These are phyloP conservation scores for Extremus antarcticus DNA, from an alignment of 495 filamentous ascomycete species.

Conservation along the genomic window DNA sequence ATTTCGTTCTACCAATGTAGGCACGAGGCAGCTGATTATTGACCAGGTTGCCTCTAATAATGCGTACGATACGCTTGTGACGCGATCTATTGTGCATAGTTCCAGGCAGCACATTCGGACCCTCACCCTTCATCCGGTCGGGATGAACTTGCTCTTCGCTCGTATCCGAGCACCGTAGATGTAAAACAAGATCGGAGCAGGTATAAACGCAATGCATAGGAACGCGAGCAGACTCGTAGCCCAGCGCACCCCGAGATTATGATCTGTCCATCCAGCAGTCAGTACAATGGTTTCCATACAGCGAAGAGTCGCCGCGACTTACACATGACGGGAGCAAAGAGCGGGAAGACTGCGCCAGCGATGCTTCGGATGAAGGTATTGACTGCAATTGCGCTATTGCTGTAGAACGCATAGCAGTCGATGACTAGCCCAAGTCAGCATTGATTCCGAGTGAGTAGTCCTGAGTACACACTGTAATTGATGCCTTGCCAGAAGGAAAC, in stretches of 20 bases:
- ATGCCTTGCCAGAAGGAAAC: conserved; percentile 37
- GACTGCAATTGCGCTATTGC: conserved; percentile 41
- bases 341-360: conserved; percentile 34
- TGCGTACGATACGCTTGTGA: too few species aligned
- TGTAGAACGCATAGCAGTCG: conserved; percentile 49
- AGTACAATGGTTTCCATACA: background rate
- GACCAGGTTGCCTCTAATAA: too few species aligned
- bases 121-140: background rate
- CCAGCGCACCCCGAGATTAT: conserved; percentile 38
- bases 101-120: too few species aligned
- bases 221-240: conserved; percentile 56
- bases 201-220: conserved; percentile 51
- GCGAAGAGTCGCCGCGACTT: conserved; percentile 8
- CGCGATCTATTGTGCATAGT: too few species aligned
- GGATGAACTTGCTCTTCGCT: conserved; percentile 1
- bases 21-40: too few species aligned
- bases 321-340: conserved; percentile 20
- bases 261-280: background rate
- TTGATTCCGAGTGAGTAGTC: too few species aligned
- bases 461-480: background rate
- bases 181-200: conserved; percentile 61
- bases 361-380: conserved; percentile 37
- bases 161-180: conserved; percentile 52
- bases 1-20: too few species aligned
- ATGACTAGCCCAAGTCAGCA: conserved; percentile 43